A percentile compares a stretch with the other conserved stretches of the same genome.
These are phyloP conservation scores for Xylariales sp. DNA, from an alignment of 2,329 filamentous ascomycete species.

Conservation along the genomic window DNA sequence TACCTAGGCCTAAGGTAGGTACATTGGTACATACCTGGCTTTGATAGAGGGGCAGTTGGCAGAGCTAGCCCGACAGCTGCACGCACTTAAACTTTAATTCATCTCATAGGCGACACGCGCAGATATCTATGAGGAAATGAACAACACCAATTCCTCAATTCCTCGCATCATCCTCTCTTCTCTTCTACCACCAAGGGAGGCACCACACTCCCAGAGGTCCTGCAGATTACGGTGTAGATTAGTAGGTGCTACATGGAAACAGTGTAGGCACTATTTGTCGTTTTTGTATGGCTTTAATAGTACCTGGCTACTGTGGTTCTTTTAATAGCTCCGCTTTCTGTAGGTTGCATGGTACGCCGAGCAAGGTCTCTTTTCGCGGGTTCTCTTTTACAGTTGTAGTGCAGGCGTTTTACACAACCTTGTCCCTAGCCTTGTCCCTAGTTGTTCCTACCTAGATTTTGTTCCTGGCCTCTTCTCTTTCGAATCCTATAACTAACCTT, in stretches of 20 bases:
- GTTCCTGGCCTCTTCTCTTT: background rate
- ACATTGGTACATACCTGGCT: background rate
- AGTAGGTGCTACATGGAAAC: conserved; percentile 2
- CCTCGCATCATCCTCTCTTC: no score
- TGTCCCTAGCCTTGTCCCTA: background rate
- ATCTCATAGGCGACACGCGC: background rate
- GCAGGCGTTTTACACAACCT: background rate
- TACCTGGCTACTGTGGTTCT: background rate
- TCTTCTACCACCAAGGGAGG: conserved; percentile 1
- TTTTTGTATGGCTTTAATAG: conserved; percentile 9
- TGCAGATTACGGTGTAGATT: no score
- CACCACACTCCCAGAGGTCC: background rate
- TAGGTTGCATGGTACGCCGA: background rate
- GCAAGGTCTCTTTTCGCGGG: background rate
- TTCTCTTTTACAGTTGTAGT: background rate
- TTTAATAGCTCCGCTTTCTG: conserved; percentile 1
- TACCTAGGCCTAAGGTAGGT: no score
- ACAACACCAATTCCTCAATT: conserved; percentile 10
- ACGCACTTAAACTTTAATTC: conserved; percentile 44
- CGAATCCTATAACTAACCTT: conserved; percentile 10
- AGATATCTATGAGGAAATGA: background rate
- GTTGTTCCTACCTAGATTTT: no score
- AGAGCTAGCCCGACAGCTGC: conserved; percentile 24
- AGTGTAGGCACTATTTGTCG: background rate
- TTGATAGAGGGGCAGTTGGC: conserved; percentile 20